phyloP scores from a whole-genome alignment of 768 basidiomycete genomes.

The Termitomyces heimii region DNA sequence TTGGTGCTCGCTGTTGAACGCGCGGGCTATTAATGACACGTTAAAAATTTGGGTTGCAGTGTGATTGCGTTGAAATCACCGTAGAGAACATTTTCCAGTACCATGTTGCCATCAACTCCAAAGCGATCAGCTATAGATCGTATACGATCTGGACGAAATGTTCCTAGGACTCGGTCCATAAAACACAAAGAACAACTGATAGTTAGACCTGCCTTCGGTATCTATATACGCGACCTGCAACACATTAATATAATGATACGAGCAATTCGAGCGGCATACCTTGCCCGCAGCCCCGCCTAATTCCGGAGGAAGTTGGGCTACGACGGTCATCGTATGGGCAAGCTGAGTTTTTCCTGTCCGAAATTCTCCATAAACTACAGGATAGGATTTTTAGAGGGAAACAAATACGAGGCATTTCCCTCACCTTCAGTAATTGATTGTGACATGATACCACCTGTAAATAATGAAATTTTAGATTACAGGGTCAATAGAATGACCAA shows the following conservation, averaged over 20 bases:
- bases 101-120: constrained; percentile 86
- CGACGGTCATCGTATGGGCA: constrained; percentile 91
- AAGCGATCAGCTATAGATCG: constrained; percentile 88
- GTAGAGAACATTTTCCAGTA: constrained; percentile 88
- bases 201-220: constrained; percentile 55
- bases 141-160: constrained; percentile 93
- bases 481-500: neutral
- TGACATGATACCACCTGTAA: constrained; percentile 78
- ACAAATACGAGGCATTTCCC: neutral
- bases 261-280: constrained; percentile 27
- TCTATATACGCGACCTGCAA: constrained; percentile 81
- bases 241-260: neutral
- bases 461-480: neutral
- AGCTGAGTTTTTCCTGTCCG: constrained; percentile 95
- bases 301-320: constrained; percentile 83
- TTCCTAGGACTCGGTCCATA: constrained; percentile 43
- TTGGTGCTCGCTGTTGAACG: constrained; percentile 91
- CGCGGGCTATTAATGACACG: constrained; percentile 53
- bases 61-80: constrained; percentile 33
- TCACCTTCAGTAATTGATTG: constrained; percentile 91
- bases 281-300: constrained; percentile 90
- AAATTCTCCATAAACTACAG: constrained; percentile 88
- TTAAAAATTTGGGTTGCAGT: neutral
- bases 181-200: neutral
- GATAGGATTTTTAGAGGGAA: neutral